A percentile compares a stretch with the other conserved stretches of the same genome.
Conservation (phyloP, 805 yeast genomes). For the Komagataella phaffii region DNA sequence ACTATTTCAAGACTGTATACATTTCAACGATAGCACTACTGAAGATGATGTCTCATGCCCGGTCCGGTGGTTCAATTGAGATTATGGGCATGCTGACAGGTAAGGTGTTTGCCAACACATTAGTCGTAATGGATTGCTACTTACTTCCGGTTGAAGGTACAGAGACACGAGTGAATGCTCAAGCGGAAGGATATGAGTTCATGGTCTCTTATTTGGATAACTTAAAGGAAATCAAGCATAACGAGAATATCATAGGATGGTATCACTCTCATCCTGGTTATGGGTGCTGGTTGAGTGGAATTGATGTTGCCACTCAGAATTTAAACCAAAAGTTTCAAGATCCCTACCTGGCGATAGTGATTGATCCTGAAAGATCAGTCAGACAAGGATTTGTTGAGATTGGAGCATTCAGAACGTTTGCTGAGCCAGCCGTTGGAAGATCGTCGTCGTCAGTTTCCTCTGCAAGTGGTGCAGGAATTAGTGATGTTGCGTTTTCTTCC, state of each 20-base stretch:
- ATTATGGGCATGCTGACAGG: constrained; percentile 95
- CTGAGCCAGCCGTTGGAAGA: constrained; percentile 1
- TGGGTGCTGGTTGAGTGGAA: constrained; percentile 92
- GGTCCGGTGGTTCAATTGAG: constrained; percentile 77
- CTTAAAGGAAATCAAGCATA: constrained; percentile 15
- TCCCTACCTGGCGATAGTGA: constrained; percentile 79
- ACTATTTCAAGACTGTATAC: constrained; percentile 46
- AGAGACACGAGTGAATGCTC: constrained; percentile 91
- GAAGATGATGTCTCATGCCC: constrained; percentile 72
- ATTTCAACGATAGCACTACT: constrained; percentile 60
- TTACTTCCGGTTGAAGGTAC: constrained; percentile 92
- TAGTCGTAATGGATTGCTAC: constrained; percentile 70
- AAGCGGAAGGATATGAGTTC: constrained; percentile 85
- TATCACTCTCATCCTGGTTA: constrained; percentile 95
- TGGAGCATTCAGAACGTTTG: constrained; percentile 76
- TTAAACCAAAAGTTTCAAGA: constrained; percentile 83
- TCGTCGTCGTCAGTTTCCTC: too few species aligned
- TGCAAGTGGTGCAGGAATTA: background rate
- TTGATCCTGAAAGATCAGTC: constrained; percentile 66
- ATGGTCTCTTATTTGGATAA: constrained; percentile 71
- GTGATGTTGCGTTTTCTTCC: background rate
- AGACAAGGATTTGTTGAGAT: constrained; percentile 59
- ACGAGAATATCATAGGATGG: constrained; percentile 88
- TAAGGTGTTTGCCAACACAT: constrained; percentile 35
- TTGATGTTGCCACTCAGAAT: constrained; percentile 82